phyloP scores from a whole-genome alignment of 2,329 filamentous ascomycete species.

The Chaetomium strumarium region DNA sequence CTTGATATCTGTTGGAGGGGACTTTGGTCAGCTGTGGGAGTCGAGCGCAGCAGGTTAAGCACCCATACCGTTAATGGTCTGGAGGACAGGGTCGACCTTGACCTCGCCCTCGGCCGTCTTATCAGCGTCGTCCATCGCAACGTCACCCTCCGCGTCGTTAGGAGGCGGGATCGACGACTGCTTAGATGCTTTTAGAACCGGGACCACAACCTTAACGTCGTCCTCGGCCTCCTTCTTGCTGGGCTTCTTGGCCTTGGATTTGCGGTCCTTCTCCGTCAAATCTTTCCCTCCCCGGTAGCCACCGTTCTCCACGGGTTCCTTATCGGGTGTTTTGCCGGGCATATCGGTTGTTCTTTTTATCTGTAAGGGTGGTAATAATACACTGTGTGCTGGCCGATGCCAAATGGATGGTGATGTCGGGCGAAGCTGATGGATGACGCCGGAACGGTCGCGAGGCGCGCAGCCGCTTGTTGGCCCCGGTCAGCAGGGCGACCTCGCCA shows the following conservation, averaged over 20 bases:
- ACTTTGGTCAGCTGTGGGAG: background rate
- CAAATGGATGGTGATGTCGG: slow-evolving; percentile 12
- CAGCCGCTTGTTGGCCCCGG: slow-evolving; percentile 15
- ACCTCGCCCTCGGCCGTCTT: slow-evolving; percentile 44
- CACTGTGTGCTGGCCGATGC: slow-evolving; percentile 14
- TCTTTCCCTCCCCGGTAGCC: slow-evolving; percentile 58
- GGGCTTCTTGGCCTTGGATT: slow-evolving; percentile 59
- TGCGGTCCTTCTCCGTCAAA: slow-evolving; percentile 61
- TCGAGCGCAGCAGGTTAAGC: background rate
- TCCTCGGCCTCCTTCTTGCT: slow-evolving; percentile 65
- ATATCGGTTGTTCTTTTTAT: slow-evolving; percentile 41
- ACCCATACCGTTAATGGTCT: slow-evolving; percentile 54
- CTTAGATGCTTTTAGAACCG: slow-evolving; percentile 60
- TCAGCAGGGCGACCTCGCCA: slow-evolving; percentile 12
- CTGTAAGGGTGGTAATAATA: background rate
- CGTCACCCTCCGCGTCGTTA: slow-evolving; percentile 62
- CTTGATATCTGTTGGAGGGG: slow-evolving; percentile 68
- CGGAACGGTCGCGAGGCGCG: slow-evolving; percentile 22
- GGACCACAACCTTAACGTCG: slow-evolving; percentile 77
- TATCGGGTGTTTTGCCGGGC: slow-evolving; percentile 69
- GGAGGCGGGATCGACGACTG: slow-evolving; percentile 50
- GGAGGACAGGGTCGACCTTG: slow-evolving; percentile 55
- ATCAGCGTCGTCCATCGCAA: slow-evolving; percentile 61
- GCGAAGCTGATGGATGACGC: slow-evolving; percentile 5
- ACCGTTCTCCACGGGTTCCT: slow-evolving; percentile 63